These are phyloP conservation scores for Scytalidium sp. DNA, from an alignment of 2,329 filamentous ascomycete genomes.

Conservation along the genomic window DNA sequence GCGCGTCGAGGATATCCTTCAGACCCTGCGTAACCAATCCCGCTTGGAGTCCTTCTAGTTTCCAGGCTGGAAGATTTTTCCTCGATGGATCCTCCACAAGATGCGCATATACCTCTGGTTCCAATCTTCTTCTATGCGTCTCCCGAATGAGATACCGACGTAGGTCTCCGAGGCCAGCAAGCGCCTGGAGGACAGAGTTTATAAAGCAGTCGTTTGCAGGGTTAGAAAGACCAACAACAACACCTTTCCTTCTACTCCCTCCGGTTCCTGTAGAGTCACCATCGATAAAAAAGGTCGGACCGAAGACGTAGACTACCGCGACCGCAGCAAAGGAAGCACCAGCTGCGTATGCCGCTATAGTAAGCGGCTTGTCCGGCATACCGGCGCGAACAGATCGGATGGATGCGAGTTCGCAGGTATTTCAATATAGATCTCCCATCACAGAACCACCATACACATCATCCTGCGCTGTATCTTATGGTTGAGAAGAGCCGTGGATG, in stretches of 20 bases:
- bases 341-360: slow-evolving; percentile 88
- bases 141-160: slow-evolving; percentile 90
- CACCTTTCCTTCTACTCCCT: slow-evolving; percentile 64
- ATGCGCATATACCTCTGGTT: slow-evolving; percentile 70
- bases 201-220: slow-evolving; percentile 96
- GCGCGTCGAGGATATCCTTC: slow-evolving; percentile 86
- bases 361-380: slow-evolving; percentile 82
- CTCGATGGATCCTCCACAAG: slow-evolving; percentile 49
- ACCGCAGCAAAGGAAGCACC: slow-evolving; percentile 93
- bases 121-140: slow-evolving; percentile 77
- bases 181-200: slow-evolving; percentile 90
- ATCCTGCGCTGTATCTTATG: background rate
- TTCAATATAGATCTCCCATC: background rate
- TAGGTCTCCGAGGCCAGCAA: slow-evolving; percentile 86
- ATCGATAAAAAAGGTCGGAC: slow-evolving; percentile 94
- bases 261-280: slow-evolving; percentile 61
- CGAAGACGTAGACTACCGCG: slow-evolving; percentile 95
- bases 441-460: background rate
- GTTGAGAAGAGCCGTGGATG: background rate
- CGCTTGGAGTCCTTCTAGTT: slow-evolving; percentile 67
- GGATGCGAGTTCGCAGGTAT: background rate
- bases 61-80: slow-evolving; percentile 51
- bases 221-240: slow-evolving; percentile 85
- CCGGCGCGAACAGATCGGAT: slow-evolving; percentile 9
- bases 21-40: slow-evolving; percentile 82